Evolutionary conservation across 2,329 filamentous ascomycete species (phyloP).

Genomic region (Claviceps paspali): DNA sequence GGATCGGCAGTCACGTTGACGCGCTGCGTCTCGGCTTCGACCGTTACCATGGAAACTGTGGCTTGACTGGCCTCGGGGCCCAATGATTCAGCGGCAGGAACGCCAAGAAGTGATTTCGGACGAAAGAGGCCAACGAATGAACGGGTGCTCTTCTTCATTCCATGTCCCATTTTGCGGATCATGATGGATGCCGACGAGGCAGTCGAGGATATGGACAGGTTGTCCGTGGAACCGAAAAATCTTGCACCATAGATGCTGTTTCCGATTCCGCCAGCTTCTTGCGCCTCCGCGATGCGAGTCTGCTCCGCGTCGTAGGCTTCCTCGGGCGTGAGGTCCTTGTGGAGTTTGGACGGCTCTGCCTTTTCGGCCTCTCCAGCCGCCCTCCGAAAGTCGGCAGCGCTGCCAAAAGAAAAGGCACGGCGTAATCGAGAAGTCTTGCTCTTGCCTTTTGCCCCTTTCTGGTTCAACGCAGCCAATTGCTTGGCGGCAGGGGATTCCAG

Average conservation of each 20-base stretch:
- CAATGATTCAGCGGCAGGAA: slow-evolving; percentile 53
- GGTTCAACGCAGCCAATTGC: slow-evolving; percentile 74
- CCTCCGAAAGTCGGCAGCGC: slow-evolving; percentile 75
- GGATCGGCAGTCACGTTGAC: slow-evolving; percentile 64
- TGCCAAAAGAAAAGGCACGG: slow-evolving; percentile 91
- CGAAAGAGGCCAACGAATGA: slow-evolving; percentile 90
- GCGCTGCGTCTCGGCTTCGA: slow-evolving; percentile 77
- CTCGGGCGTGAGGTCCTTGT: slow-evolving; percentile 45
- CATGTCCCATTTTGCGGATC: slow-evolving; percentile 97
- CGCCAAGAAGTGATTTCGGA: slow-evolving; percentile 79
- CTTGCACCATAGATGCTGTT: slow-evolving; percentile 85
- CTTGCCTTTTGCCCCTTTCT: slow-evolving; percentile 62
- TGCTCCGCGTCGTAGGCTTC: slow-evolving; percentile 76
- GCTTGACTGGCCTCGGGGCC: slow-evolving; percentile 56
- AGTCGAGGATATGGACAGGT: slow-evolving; percentile 79
- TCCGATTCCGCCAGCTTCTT: slow-evolving; percentile 84
- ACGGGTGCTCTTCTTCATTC: slow-evolving; percentile 87
- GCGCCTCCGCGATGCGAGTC: slow-evolving; percentile 75
- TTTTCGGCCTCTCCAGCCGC: slow-evolving; percentile 35
- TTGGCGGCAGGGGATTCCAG: slow-evolving; percentile 58
- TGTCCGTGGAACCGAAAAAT: slow-evolving; percentile 87
- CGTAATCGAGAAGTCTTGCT: slow-evolving; percentile 77
- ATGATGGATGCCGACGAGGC: slow-evolving; percentile 83
- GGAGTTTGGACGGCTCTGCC: slow-evolving; percentile 36
- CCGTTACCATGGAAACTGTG: slow-evolving; percentile 89